Conservation (phyloP, 2,329 filamentous ascomycete species). For the Biscogniauxia sp. region DNA sequence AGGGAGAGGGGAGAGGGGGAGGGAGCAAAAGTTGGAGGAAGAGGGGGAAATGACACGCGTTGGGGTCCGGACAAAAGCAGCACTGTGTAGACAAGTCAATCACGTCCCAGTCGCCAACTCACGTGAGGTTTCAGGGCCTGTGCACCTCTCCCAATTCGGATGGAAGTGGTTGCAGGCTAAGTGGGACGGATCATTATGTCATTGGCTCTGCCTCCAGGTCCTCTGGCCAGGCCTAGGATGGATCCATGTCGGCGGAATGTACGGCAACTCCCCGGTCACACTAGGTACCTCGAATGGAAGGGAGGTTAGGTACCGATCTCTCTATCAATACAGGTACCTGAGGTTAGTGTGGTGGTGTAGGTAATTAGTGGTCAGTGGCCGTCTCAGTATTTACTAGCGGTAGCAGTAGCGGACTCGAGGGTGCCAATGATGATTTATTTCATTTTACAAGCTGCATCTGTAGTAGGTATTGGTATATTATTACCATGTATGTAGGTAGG, state of each 20-base stretch:
- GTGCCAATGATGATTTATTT: too few species aligned
- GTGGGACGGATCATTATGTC: background rate
- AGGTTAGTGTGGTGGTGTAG: too few species aligned
- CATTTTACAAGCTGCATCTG: too few species aligned
- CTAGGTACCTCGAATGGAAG: background rate
- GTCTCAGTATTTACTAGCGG: too few species aligned
- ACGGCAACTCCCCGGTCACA: conserved; percentile 11
- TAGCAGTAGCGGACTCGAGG: too few species aligned
- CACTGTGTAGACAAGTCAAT: conserved; percentile 23
- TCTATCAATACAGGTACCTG: too few species aligned
- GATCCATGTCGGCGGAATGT: conserved; percentile 5
- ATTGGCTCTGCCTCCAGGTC: background rate
- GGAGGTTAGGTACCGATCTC: background rate
- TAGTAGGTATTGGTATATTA: too few species aligned
- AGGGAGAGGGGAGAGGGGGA: conserved; percentile 18
- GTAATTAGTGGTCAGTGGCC: too few species aligned
- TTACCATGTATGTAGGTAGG: too few species aligned
- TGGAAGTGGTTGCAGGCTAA: conserved; percentile 13
- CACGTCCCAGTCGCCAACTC: conserved; percentile 28
- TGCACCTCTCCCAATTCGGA: conserved; percentile 9
- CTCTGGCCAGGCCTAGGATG: background rate
- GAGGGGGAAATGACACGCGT: conserved; percentile 15
- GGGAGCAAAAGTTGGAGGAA: conserved; percentile 11
- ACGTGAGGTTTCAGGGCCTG: conserved; percentile 25
- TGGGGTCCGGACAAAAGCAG: conserved; percentile 6